Evolutionary conservation across 1,139 yeast genomes (phyloP).

Genomic region (Pichia sp.): DNA sequence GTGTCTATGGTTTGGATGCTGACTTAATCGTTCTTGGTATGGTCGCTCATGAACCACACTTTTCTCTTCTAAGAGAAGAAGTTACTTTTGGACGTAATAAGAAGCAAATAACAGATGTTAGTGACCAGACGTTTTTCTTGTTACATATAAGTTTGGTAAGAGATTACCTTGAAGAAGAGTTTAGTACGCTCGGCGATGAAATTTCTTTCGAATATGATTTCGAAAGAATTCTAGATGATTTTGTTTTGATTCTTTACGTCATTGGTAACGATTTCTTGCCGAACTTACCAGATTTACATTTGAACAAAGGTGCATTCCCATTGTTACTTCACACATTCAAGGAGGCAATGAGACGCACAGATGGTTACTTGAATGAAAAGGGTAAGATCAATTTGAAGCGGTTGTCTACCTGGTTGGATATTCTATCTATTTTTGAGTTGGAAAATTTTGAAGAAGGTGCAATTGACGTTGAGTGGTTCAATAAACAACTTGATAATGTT

Average conservation of each 20-base stretch:
- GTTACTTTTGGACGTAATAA: conserved; percentile 70
- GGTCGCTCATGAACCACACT: conserved; percentile 95
- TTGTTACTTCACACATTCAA: conserved; percentile 83
- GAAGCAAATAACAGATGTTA: conserved; percentile 50
- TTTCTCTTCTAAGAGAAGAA: conserved; percentile 91
- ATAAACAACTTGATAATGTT: conserved; percentile 73
- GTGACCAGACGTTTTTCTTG: conserved; percentile 75
- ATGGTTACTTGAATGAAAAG: conserved; percentile 79
- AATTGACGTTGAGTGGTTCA: conserved; percentile 90
- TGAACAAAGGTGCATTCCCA: conserved; percentile 95
- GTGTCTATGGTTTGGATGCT: conserved; percentile 97
- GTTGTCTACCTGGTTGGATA: conserved; percentile 68
- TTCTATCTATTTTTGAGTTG: conserved; percentile 65
- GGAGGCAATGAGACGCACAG: conserved; percentile 64
- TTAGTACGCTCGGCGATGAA: conserved; percentile 61
- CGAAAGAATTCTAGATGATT: conserved; percentile 88
- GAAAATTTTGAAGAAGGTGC: conserved; percentile 77
- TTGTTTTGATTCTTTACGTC: conserved; percentile 85
- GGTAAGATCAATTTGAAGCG: conserved; percentile 70
- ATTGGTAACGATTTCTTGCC: conserved; percentile 98
- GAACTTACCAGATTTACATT: conserved; percentile 88
- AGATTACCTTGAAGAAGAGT: conserved; percentile 87
- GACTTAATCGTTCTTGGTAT: conserved; percentile 96
- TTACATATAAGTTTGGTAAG: conserved; percentile 83
- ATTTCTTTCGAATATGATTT: conserved; percentile 68